Evolutionary conservation across 208 protist genomes (phyloP).

Genomic region (Herpetomonas muscarum): DNA sequence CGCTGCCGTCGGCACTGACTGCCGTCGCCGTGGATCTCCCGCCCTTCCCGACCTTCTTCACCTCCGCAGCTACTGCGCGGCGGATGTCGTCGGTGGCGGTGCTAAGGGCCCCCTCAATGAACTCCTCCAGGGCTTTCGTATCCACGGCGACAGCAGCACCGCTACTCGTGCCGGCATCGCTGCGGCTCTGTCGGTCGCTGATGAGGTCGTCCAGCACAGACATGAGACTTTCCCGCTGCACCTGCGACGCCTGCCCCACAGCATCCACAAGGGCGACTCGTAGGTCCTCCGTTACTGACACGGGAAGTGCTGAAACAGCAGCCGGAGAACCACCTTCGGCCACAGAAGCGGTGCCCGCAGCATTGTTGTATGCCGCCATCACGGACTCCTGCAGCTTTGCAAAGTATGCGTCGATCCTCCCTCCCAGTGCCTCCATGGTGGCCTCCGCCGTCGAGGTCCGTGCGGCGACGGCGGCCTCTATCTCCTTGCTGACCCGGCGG

Average conservation of each 20-base stretch:
- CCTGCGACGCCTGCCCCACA: constrained; percentile 36
- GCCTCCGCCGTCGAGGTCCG: neutral
- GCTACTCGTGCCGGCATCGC: constrained; percentile 2
- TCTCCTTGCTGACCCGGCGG: constrained; percentile 2
- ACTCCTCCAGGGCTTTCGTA: constrained; percentile 26
- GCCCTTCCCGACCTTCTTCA: constrained; percentile 42
- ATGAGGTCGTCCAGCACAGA: constrained; percentile 33
- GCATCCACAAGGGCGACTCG: constrained; percentile 33
- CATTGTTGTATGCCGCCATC: neutral
- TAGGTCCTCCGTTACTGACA: constrained; percentile 10
- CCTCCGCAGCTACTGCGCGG: constrained; percentile 27
- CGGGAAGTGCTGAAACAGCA: neutral
- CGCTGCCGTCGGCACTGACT: neutral
- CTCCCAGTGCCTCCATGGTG: neutral
- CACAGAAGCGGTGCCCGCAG: neutral
- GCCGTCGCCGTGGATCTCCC: constrained; percentile 3
- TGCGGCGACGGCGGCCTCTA: neutral
- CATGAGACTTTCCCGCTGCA: constrained; percentile 51
- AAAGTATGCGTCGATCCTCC: constrained; percentile 14
- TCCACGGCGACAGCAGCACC: constrained; percentile 7
- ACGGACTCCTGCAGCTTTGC: neutral
- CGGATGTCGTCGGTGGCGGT: constrained; percentile 50
- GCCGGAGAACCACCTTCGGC: neutral
- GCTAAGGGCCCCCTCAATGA: constrained; percentile 49
- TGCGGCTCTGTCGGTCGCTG: neutral